Evolutionary conservation across 495 filamentous ascomycete genomes (phyloP).

Genomic region (Cercophora samala): DNA sequence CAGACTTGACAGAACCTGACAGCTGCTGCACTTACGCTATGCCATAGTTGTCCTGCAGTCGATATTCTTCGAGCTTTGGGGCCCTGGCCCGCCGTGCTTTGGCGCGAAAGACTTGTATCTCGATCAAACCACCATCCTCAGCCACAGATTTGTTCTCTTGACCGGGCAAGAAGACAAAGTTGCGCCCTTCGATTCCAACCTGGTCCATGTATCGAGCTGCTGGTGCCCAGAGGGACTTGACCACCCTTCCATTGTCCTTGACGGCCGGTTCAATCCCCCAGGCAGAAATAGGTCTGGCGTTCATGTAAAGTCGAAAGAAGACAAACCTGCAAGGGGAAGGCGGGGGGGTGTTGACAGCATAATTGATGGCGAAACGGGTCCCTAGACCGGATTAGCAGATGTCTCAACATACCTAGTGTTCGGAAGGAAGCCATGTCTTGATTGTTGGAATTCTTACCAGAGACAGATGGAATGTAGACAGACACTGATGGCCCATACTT

Average conservation of each 20-base stretch:
- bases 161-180: constrained; percentile 42
- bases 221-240: constrained; percentile 46
- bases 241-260: constrained; percentile 35
- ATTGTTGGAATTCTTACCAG: constrained; percentile 41
- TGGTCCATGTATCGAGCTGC: constrained; percentile 20
- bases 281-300: constrained; percentile 42
- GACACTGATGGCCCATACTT: constrained; percentile 42
- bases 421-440: too few species aligned
- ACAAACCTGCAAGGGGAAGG: constrained; percentile 36
- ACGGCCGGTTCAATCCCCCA: constrained; percentile 45
- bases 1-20: neutral
- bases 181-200: constrained; percentile 40
- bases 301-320: constrained; percentile 53
- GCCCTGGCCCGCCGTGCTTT: constrained; percentile 35
- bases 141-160: constrained; percentile 36
- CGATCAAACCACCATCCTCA: constrained; percentile 52
- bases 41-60: constrained; percentile 42
- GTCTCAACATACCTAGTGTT: too few species aligned
- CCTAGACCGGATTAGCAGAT: constrained; percentile 30
- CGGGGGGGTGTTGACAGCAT: constrained; percentile 32
- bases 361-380: constrained; percentile 46
- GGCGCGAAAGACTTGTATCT: constrained; percentile 49
- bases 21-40: constrained; percentile 40
- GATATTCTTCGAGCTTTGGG: constrained; percentile 36
- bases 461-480: constrained; percentile 49